Evolutionary conservation across 345 rosid species (phyloP).

Genomic region (Arabidopsis thaliana): TAIR10.1 NC_003071.7:11275501-11276000

Average conservation of each 20-base stretch:
- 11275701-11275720: constrained; percentile 53
- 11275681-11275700: constrained; percentile 67
- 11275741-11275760: constrained; percentile 8
- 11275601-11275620: neutral
- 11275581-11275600: neutral
- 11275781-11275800: constrained; percentile 70
- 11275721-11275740: neutral
- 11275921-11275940: constrained; percentile 80
- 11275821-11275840: constrained; percentile 80
- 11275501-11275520: constrained; percentile 74
- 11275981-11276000: neutral
- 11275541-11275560: constrained; percentile 93
- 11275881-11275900: constrained; percentile 93
- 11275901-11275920: constrained; percentile 69
- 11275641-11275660: constrained; percentile 96
- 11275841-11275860: constrained; percentile 73
- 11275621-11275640: constrained; percentile 27
- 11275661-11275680: constrained; percentile 94
- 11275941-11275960: constrained; percentile 72
- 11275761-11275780: constrained; percentile 10
- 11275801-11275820: constrained; percentile 38
- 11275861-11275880: constrained; percentile 93
- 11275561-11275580: constrained; percentile 36
- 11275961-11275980: constrained; percentile 84
- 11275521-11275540: constrained; percentile 87